Percentiles rank a stretch among this genome's conserved stretches.
Conservation (phyloP, 2,329 filamentous ascomycete species). For the Phialemonium atrogriseum region DNA sequence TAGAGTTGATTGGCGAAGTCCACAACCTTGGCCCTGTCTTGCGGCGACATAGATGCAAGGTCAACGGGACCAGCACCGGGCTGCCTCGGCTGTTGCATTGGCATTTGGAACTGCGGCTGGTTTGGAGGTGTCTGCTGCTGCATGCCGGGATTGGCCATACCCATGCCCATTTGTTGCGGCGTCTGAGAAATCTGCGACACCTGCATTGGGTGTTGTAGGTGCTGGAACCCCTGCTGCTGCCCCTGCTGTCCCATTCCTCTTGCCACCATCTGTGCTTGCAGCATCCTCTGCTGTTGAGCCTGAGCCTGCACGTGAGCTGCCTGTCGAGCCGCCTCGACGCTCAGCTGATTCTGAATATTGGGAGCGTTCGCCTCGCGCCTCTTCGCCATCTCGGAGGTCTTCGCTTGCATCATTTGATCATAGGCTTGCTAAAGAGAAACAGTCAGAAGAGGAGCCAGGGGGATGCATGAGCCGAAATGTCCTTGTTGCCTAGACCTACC, state of each 20-base stretch:
- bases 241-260: constrained; percentile 40
- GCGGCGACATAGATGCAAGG: constrained; percentile 28
- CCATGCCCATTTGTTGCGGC: constrained; percentile 27
- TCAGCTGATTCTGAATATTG: constrained; percentile 41
- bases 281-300: constrained; percentile 35
- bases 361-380: constrained; percentile 43
- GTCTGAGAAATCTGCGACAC: constrained; percentile 41
- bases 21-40: constrained; percentile 36
- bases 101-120: constrained; percentile 29
- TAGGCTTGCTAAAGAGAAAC: constrained; percentile 34
- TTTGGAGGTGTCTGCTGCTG: constrained; percentile 33
- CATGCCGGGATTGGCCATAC: constrained; percentile 30
- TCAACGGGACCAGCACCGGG: constrained; percentile 21
- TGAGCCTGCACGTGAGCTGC: constrained; percentile 12
- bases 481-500: constrained; percentile 24
- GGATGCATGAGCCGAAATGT: background rate
- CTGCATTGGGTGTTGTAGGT: constrained; percentile 52
- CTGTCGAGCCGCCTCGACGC: constrained; percentile 18
- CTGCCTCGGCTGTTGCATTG: constrained; percentile 23
- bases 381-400: constrained; percentile 39
- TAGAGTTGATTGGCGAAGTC: constrained; percentile 35
- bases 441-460: constrained; percentile 1
- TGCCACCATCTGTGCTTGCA: constrained; percentile 41
- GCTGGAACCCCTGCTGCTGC: constrained; percentile 48
- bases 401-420: constrained; percentile 36